Evolutionary conservation across 371 early-diverging fungal genomes (phyloP).

Genomic region (Coemansia sp.): DNA sequence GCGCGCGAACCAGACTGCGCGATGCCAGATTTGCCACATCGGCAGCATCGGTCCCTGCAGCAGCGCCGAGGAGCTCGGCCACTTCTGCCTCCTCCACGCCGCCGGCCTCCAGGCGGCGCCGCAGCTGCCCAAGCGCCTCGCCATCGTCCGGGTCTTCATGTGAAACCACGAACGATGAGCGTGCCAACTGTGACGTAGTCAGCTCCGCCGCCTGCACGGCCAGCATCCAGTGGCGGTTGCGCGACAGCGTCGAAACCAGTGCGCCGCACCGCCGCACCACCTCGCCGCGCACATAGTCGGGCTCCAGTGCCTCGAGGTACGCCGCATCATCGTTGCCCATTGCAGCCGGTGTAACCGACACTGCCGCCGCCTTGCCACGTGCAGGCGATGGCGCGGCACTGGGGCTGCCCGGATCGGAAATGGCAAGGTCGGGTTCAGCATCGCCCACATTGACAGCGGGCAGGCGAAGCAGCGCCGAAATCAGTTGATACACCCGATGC

Average conservation of each 20-base stretch:
- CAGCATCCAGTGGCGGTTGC: constrained; percentile 38
- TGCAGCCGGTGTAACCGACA: background rate
- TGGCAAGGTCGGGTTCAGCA: background rate
- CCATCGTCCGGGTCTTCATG: background rate
- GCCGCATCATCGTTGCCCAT: constrained; percentile 1
- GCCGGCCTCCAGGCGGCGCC: constrained; percentile 27
- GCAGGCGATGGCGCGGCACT: too few relatives aligned
- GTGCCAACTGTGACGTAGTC: constrained; percentile 30
- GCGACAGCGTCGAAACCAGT: constrained; percentile 23
- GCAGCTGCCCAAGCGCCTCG: constrained; percentile 11
- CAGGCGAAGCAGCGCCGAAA: constrained; percentile 25
- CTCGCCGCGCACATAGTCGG: constrained; percentile 22
- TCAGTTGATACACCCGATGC: constrained; percentile 31
- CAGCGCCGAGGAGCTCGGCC: constrained; percentile 11
- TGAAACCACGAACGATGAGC: constrained; percentile 26
- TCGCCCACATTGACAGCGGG: background rate
- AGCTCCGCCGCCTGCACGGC: constrained; percentile 33
- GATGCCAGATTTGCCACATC: constrained; percentile 15
- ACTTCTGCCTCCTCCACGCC: constrained; percentile 28
- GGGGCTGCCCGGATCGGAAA: too few relatives aligned
- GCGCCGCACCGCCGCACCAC: constrained; percentile 21
- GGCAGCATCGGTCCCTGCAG: background rate
- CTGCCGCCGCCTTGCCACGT: constrained; percentile 6
- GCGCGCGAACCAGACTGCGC: constrained; percentile 26
- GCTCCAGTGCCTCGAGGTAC: constrained; percentile 3